Evolutionary conservation across 768 basidiomycete genomes (phyloP).

Genomic region (Amanita fuliginea): DNA sequence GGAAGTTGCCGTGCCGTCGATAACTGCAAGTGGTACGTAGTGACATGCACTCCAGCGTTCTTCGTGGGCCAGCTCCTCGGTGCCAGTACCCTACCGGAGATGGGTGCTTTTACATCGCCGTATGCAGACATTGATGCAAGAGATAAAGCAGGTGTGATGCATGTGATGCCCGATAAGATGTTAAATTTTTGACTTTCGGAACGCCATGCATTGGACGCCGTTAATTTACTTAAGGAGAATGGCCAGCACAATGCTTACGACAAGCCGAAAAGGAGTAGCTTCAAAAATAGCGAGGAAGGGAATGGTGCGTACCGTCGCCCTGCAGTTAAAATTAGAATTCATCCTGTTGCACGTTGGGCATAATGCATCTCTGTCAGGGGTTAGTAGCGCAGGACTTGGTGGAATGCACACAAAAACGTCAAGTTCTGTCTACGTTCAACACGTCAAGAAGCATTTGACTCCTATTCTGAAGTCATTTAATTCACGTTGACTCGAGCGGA

Average conservation of each 20-base stretch:
- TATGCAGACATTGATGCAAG: constrained; percentile 54
- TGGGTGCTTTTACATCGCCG: constrained; percentile 39
- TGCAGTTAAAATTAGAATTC: neutral
- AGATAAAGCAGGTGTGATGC: too few species aligned
- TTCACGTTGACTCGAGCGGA: neutral
- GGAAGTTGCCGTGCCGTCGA: constrained; percentile 24
- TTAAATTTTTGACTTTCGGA: neutral
- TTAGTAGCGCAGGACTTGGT: neutral
- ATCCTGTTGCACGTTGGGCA: neutral
- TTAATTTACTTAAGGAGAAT: neutral
- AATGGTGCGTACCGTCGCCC: neutral
- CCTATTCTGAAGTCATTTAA: too few species aligned
- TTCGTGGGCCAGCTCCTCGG: constrained; percentile 32
- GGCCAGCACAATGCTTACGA: neutral
- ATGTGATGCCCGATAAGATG: neutral
- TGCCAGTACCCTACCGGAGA: constrained; percentile 21
- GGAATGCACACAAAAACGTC: neutral
- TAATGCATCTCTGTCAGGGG: neutral
- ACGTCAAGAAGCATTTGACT: neutral
- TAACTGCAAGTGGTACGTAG: constrained; percentile 43
- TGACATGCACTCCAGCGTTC: constrained; percentile 16
- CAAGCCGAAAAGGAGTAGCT: neutral
- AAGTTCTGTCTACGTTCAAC: too few species aligned
- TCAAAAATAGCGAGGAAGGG: neutral
- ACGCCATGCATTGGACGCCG: too few species aligned